Base-by-base conservation (phyloP, 805 yeast species). In the Yamadazyma laniorum region DNA sequence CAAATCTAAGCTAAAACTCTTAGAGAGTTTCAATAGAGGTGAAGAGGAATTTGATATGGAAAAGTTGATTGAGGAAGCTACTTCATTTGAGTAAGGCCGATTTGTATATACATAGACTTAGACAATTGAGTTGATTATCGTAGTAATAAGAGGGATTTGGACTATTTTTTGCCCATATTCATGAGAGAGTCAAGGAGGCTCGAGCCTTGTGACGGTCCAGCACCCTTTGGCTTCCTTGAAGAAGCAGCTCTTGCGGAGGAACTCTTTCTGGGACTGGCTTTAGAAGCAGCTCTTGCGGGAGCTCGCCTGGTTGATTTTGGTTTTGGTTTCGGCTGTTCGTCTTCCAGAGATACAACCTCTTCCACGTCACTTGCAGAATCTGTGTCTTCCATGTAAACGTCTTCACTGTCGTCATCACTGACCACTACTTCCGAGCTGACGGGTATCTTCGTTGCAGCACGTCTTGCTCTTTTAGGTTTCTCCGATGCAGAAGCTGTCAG, bases 1-100 rank as follows among this genome's bases (percentile, higher is more conserved):
- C 4, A 55, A 63, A 45, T 66, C 72, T 52, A 82, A 87, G 60
- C 46, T 75, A 28, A 65, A 72, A 25, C 61, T 91, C 43, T 67
- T 93, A 47, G 60, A 65, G 31, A 78, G 74, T 33, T 91, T 91
- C 69, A 86, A 86, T 35, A 50, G 59, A 4, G 97, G 96, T 0
- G 72, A 78, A 23, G 56, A 70, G 2, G 60, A 68, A n/a, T 91
- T 93, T 54, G 68, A 70, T 40, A 74, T 85, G 51, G 86, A 87
- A 1, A 61, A 64, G 28, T 73, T 93, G 45, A 77, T 91, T 21
- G 70, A 74, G 17, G 85, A 88, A 45, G 77, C 95, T 2, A 82
- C 90, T 45, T 77, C 86, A 15, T 58, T 85, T 56, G 95, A 86
- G 33, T 61, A 49, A 39, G 21, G 25, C 23, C 29, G 21, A 11